Evolutionary conservation across 2,329 filamentous ascomycete genomes (phyloP), one percentile per base, ranked within the genome.

Genomic region (Fusarium anguioides): DNA sequence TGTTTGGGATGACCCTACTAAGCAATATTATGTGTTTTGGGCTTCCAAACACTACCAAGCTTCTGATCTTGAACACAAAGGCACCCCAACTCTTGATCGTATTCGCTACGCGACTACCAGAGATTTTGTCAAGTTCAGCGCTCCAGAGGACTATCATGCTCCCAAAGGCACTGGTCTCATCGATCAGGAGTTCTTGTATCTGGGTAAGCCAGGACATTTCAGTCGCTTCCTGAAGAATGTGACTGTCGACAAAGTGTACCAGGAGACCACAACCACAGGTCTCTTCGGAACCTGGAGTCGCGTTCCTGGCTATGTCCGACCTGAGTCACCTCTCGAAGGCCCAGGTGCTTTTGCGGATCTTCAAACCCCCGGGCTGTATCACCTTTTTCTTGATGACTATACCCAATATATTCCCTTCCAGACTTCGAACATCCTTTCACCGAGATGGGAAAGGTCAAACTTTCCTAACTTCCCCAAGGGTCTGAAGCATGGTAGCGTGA

Each of bases 191-290:
- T 81, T 86, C 71, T 77, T 82, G 27, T 74, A 79, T 20, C 74
- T 85, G 0, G 81, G 80, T 35, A 71, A 73, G 8, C 72, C 75
- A 6, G 79, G 74, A 3, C 64, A 74, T 11, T 86, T 81, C 41
- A 79, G 78, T 0, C 80, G 83, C 8, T 86, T 85, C 73, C 69
- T 84, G 49, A 86, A 85, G 71, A 83, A 85, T 66, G 82, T 85
- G 69, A 79, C 80, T 0, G 78, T 77, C 4, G 79, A 80, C 35
- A 79, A 80, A n/a, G 79, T 86, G 5, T 85, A 81, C 59, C 79
- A 81, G 37, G 83, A 86, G 64, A 76, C 76, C 10, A 80, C 78
- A 1, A 77, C 79, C 0, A 75, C 61, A 0, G 84, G 84, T 0
- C 66, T 85, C 0, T 84, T 85, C 46, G 82, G 83, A 5, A 79